Base-by-base conservation (phyloP, 2,329 filamentous ascomycete genomes). In the Cladosporium sp. region DNA sequence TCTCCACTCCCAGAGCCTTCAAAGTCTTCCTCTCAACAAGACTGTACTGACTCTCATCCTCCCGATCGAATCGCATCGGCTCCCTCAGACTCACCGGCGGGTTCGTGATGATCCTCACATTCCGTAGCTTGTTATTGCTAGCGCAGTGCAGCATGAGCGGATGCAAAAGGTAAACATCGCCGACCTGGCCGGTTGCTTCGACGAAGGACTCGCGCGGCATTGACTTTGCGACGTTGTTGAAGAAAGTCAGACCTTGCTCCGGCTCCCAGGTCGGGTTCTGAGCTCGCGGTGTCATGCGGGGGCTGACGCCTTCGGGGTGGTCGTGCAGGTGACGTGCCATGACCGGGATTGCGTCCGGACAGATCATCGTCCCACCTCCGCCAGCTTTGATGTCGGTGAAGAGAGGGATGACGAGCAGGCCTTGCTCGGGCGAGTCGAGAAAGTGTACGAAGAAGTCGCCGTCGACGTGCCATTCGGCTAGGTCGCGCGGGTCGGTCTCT, bases 401-500 rank as follows among this genome's bases (percentile, higher is more conserved):
- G 4, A 87, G 65, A 1, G 84, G 84, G 36, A 85, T 86, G 11
- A 87, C 82, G 1, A 88, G 72, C 12, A 88, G 68, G 0, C 74
- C 85, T 64, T 88, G 85, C 68, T 88, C 85, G 0, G 80, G 80
- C 17, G 79, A 84, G 62, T 88, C 84, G 30, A 88, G 77, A 57
- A 83, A 88, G 69, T 88, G 84, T 4, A 84, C 75, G 63, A 88
- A 88, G 65, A 86, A 87, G 58, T 88, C 84, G 7, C 84, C 84
- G 65, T 87, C 84, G 15, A 85, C 81, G 65, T 87, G 84, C 84
- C 84, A 88, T 18, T 72, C 72, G 7, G 71, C 61, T 18, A 86
- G 68, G 1, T 80, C 73, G 44, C 75, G 71, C 0, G 81, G 81
- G 30, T 73, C 66, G 3, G 76, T 65, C 7, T 74, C 71, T 43